phyloP scores from a whole-genome alignment of 2,329 filamentous ascomycete species.

The Sphaerulina vaccinii region DNA sequence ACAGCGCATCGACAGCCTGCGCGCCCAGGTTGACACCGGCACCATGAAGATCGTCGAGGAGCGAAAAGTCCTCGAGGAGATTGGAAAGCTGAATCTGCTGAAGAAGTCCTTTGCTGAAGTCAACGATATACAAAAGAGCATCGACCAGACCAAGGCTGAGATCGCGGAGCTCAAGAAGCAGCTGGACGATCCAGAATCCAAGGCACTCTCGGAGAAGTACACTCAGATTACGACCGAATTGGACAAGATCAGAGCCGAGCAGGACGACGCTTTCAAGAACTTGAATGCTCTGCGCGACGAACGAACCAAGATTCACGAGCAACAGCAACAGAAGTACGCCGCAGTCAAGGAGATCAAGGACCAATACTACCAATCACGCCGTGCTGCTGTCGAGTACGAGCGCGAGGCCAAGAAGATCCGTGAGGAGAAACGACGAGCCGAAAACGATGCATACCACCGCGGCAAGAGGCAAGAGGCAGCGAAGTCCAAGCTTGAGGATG shows the following conservation, averaged over 20 bases:
- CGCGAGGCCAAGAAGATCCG: constrained; percentile 74
- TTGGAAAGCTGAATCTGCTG: constrained; percentile 78
- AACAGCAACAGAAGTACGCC: constrained; percentile 82
- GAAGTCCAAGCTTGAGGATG: constrained; percentile 73
- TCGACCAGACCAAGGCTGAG: constrained; percentile 81
- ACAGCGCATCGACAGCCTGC: constrained; percentile 73
- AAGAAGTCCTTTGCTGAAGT: constrained; percentile 88
- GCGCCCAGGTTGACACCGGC: constrained; percentile 82
- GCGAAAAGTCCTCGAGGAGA: constrained; percentile 85
- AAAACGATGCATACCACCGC: constrained; percentile 71
- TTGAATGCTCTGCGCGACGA: constrained; percentile 81
- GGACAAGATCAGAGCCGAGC: constrained; percentile 85
- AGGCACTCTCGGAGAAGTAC: constrained; percentile 84
- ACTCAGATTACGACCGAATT: constrained; percentile 82
- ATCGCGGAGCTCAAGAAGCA: constrained; percentile 85
- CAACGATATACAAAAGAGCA: constrained; percentile 78
- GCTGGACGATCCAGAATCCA: constrained; percentile 87
- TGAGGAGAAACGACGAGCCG: constrained; percentile 75
- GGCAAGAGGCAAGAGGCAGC: constrained; percentile 75
- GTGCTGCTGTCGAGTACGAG: constrained; percentile 81
- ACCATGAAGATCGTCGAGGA: constrained; percentile 96
- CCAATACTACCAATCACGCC: constrained; percentile 76
- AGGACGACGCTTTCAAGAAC: constrained; percentile 87
- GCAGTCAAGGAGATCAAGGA: constrained; percentile 87
- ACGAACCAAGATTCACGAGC: constrained; percentile 75